These are phyloP conservation scores for Lyophyllum shimeji DNA, from an alignment of 768 basidiomycete species.

Conservation along the genomic window DNA sequence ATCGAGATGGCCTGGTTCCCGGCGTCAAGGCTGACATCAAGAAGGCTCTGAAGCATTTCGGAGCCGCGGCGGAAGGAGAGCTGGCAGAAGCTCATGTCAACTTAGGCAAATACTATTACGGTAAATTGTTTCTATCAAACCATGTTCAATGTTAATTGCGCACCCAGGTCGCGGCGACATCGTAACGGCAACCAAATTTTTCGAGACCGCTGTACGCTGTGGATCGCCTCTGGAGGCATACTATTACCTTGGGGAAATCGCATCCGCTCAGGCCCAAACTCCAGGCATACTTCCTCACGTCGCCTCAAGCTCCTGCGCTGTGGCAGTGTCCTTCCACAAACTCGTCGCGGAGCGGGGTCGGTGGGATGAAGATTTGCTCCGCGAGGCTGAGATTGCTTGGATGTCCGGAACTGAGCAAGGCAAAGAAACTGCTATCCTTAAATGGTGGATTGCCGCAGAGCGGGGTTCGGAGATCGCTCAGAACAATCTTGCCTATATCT, in stretches of 20 bases:
- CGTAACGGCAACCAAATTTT: constrained; percentile 62
- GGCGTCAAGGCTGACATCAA: constrained; percentile 62
- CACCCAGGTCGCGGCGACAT: constrained; percentile 67
- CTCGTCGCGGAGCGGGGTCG: constrained; percentile 87
- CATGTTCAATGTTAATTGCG: constrained; percentile 8
- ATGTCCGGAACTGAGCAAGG: constrained; percentile 66
- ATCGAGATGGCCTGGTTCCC: constrained; percentile 81
- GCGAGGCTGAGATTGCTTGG: constrained; percentile 81
- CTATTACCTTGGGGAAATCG: constrained; percentile 87
- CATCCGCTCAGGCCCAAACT: constrained; percentile 56
- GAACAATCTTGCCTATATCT: constrained; percentile 89
- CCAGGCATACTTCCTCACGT: constrained; percentile 43
- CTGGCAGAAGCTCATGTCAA: constrained; percentile 92
- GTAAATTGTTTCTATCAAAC: constrained; percentile 32
- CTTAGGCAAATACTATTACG: constrained; percentile 76
- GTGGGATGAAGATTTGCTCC: constrained; percentile 79
- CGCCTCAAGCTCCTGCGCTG: constrained; percentile 76
- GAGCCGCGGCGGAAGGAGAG: constrained; percentile 80
- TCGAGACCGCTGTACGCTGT: constrained; percentile 81
- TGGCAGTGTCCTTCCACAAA: constrained; percentile 93
- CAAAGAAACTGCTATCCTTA: constrained; percentile 81
- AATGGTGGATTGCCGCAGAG: constrained; percentile 96
- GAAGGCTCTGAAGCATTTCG: constrained; percentile 68
- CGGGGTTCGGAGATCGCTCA: constrained; percentile 90
- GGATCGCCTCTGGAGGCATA: constrained; percentile 95